These are phyloP conservation scores for Bimuria novae-zelandiae DNA, from an alignment of 2,329 filamentous ascomycete genomes.

Conservation along the genomic window DNA sequence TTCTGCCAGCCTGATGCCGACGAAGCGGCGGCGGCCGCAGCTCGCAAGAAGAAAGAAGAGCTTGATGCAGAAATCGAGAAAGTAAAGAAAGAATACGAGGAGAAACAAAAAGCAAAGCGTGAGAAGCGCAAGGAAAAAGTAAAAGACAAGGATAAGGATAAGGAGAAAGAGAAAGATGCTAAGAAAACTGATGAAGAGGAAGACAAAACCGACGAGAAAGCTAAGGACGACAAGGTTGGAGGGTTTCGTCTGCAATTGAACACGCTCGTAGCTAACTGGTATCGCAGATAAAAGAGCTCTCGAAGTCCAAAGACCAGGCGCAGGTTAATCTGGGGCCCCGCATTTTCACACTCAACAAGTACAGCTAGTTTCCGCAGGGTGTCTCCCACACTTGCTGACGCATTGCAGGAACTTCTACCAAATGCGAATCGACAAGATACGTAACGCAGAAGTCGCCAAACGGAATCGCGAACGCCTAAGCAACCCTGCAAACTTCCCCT, in stretches of 20 bases:
- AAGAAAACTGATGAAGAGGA: conserved; percentile 67
- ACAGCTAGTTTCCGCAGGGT: conserved; percentile 15
- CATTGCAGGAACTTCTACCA: conserved; percentile 76
- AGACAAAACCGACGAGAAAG: conserved; percentile 66
- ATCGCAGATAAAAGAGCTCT: conserved; percentile 52
- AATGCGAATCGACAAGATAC: conserved; percentile 78
- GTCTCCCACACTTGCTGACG: background rate
- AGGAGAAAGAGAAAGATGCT: conserved; percentile 55
- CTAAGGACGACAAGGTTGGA: conserved; percentile 62
- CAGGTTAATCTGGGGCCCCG: conserved; percentile 70
- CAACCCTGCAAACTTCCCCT: conserved; percentile 81
- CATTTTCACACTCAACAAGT: conserved; percentile 85
- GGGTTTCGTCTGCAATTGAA: background rate
- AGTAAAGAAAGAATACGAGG: conserved; percentile 56
- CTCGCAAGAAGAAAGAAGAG: conserved; percentile 58
- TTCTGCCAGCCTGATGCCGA: conserved; percentile 77
- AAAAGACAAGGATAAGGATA: conserved; percentile 66
- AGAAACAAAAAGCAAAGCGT: conserved; percentile 63
- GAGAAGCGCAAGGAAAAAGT: conserved; percentile 52
- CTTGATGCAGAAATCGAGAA: conserved; percentile 54
- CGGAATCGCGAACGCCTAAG: conserved; percentile 79
- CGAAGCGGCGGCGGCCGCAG: conserved; percentile 64
- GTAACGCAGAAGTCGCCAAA: conserved; percentile 77
- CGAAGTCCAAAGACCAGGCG: conserved; percentile 52
- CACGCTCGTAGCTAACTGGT: conserved; percentile 13